phyloP scores from a whole-genome alignment of 306 rosid species.

The Fragaria iinumae region DNA sequence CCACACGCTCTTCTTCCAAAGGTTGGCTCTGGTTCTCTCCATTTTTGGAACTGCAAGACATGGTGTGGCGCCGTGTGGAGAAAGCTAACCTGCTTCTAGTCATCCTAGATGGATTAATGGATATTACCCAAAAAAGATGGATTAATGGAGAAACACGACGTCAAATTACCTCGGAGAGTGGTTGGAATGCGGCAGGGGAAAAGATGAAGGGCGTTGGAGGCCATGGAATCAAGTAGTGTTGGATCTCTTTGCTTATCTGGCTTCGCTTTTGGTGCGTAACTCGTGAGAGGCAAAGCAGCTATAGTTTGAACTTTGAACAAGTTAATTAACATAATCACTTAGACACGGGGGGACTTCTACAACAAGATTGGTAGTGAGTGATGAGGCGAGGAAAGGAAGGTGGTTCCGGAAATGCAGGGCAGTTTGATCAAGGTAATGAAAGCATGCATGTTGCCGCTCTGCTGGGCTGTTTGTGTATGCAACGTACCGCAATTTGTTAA shows the following conservation, averaged over 20 bases:
- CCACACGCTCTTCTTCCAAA: too few species aligned
- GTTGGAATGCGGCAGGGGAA: neutral
- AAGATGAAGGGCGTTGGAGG: neutral
- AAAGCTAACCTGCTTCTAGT: neutral
- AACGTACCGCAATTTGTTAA: too few species aligned
- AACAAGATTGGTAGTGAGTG: neutral
- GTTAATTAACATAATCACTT: neutral
- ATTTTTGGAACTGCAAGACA: too few species aligned
- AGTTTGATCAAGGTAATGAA: neutral
- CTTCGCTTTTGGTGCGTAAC: neutral
- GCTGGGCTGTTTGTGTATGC: too few species aligned
- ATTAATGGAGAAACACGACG: neutral
- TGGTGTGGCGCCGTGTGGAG: neutral
- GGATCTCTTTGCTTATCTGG: neutral
- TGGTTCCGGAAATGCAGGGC: neutral
- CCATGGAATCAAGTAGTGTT: neutral
- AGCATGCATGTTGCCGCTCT: neutral
- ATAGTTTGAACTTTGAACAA: neutral
- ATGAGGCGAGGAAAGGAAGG: neutral
- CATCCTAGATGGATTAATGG: neutral
- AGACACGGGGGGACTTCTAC: neutral
- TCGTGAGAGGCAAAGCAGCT: neutral
- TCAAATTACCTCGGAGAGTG: neutral
- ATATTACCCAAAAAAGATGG: neutral
- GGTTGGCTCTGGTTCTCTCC: too few species aligned